These are phyloP conservation scores for Sugiyamaella marilandica DNA, from an alignment of 805 yeast species.

Conservation along the genomic window DNA sequence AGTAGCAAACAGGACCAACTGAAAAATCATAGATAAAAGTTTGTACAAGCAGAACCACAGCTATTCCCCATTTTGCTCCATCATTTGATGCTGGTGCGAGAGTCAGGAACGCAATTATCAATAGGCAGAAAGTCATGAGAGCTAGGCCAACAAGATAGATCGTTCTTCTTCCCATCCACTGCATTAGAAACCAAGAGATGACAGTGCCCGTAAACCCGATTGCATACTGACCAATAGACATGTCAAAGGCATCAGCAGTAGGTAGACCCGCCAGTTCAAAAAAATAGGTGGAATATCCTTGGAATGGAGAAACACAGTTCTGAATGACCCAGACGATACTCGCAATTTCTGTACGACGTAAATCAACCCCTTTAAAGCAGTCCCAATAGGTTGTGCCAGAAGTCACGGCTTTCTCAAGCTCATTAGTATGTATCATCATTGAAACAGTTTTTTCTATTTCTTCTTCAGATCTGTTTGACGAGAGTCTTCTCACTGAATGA, in stretches of 20 bases:
- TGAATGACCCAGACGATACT: conserved; percentile 44
- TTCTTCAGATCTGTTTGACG: conserved; percentile 39
- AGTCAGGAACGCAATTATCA: conserved; percentile 42
- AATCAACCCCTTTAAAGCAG: conserved; percentile 44
- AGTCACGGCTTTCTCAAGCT: conserved; percentile 25
- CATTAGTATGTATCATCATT: conserved; percentile 43
- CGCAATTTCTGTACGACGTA: conserved; percentile 49
- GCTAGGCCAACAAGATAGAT: conserved; percentile 33
- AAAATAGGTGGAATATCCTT: conserved; percentile 18
- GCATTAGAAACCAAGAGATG: conserved; percentile 21
- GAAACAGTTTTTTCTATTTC: conserved; percentile 38
- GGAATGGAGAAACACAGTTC: conserved; percentile 18
- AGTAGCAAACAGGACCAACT: conserved; percentile 7
- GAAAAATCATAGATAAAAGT: conserved; percentile 40
- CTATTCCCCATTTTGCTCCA: conserved; percentile 31
- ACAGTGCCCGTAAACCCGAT: conserved; percentile 43
- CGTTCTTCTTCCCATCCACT: conserved; percentile 24
- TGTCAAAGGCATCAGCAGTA: conserved; percentile 36
- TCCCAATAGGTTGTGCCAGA: conserved; percentile 31
- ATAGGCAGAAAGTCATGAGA: conserved; percentile 33
- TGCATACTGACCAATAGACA: conserved; percentile 42
- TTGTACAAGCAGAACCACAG: conserved; percentile 42
- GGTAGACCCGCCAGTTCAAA: conserved; percentile 23
- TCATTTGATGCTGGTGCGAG: conserved; percentile 27
- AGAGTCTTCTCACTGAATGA: conserved; percentile 36